These are phyloP conservation scores for Saccharomyces hybrid DNA, from an alignment of 1,139 yeast genomes.

Conservation along the genomic window DNA sequence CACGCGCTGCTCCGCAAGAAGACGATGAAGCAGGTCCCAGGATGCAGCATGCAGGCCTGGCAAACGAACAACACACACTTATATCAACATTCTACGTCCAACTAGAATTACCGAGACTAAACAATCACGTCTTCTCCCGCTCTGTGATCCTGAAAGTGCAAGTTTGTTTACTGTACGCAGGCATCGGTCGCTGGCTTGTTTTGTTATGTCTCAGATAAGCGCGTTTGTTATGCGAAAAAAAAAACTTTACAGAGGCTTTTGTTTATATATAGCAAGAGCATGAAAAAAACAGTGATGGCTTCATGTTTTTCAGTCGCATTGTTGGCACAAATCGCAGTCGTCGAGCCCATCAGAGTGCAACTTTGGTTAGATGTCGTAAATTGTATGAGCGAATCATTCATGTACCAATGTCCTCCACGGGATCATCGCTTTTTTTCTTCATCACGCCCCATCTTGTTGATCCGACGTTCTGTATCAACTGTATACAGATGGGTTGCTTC, in stretches of 20 bases:
- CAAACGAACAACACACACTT: neutral
- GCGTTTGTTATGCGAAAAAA: neutral
- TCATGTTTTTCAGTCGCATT: neutral
- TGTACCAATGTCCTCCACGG: neutral
- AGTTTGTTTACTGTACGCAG: neutral
- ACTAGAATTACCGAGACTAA: neutral
- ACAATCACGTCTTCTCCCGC: neutral
- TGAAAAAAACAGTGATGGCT: neutral
- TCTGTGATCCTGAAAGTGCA: neutral
- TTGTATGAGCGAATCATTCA: neutral
- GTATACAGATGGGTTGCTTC: neutral
- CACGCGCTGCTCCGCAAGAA: neutral
- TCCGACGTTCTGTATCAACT: neutral
- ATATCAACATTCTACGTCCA: neutral
- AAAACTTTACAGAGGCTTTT: neutral
- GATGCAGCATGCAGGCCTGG: neutral
- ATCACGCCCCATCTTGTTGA: neutral
- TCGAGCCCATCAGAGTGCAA: neutral
- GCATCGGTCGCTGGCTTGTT: neutral
- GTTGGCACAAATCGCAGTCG: neutral
- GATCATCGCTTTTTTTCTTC: neutral
- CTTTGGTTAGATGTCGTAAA: neutral
- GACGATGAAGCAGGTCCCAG: neutral
- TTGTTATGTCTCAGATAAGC: neutral
- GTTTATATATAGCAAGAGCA: neutral